A percentile compares a stretch with the other conserved stretches of the same genome.
Conservation (phyloP, 1,139 yeast species). For the Kazachstania sp. region DNA sequence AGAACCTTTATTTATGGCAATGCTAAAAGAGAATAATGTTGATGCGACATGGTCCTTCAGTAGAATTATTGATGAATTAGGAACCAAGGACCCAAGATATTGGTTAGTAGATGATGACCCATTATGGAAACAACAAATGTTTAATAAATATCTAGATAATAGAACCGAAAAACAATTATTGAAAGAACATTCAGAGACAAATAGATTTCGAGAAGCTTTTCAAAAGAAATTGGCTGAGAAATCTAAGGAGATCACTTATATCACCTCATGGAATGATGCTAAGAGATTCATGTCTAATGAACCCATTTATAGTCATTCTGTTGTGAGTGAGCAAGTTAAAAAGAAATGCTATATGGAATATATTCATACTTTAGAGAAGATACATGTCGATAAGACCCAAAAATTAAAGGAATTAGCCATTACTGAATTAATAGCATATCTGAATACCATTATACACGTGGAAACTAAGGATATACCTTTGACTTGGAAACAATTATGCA, state of each 20-base stretch:
- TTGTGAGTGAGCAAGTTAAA: constrained; percentile 51
- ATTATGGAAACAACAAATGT: constrained; percentile 48
- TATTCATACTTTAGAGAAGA: constrained; percentile 36
- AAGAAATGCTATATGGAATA: constrained; percentile 45
- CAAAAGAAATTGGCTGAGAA: constrained; percentile 37
- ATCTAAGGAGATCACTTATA: constrained; percentile 38
- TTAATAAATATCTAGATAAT: constrained; percentile 54
- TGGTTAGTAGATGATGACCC: constrained; percentile 61
- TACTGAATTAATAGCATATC: constrained; percentile 44
- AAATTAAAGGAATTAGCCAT: constrained; percentile 43
- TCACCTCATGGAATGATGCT: constrained; percentile 61
- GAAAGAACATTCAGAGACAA: constrained; percentile 45
- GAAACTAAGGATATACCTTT: constrained; percentile 3
- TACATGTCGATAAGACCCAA: constrained; percentile 33
- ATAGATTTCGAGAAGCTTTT: constrained; percentile 50
- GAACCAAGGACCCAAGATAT: constrained; percentile 51
- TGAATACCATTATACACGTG: constrained; percentile 20
- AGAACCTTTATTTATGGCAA: constrained; percentile 39
- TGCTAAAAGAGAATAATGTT: constrained; percentile 48
- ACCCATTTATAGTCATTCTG: constrained; percentile 57
- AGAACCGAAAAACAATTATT: constrained; percentile 48
- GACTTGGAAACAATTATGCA: constrained; percentile 21
- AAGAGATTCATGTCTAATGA: constrained; percentile 49
- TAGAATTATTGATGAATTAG: constrained; percentile 50
- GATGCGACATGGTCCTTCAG: constrained; percentile 75